phyloP scores from a whole-genome alignment of 2,329 filamentous ascomycete species.

The Aureobasidium sp. region DNA sequence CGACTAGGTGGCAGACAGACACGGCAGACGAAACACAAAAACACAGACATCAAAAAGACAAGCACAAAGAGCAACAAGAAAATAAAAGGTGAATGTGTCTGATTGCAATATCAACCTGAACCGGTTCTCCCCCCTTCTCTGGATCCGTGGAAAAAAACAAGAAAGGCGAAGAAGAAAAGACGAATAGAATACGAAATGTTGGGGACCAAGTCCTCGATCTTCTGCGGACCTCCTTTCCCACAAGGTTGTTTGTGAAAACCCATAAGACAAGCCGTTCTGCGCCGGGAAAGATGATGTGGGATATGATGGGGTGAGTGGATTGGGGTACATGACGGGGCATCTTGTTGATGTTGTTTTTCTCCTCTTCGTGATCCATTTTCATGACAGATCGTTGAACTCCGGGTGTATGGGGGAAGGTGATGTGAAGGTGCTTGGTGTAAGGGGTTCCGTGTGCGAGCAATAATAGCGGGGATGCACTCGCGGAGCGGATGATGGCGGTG shows the following conservation, averaged over 20 bases:
- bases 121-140: not conserved
- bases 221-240: constrained; percentile 4
- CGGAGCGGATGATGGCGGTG: not conserved
- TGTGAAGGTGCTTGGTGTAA: not conserved
- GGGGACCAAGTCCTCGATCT: constrained; percentile 6
- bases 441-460: not conserved
- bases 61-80: not conserved
- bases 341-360: not conserved
- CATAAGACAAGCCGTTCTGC: constrained; percentile 4
- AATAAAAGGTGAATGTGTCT: not conserved
- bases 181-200: constrained; percentile 9
- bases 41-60: not conserved
- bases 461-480: not conserved
- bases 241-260: not conserved
- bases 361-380: constrained; percentile 8
- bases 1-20: no score
- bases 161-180: not conserved
- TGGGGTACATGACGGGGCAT: constrained; percentile 8
- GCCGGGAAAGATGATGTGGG: not conserved
- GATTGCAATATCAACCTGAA: not conserved
- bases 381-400: not conserved
- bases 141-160: not conserved
- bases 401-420: not conserved
- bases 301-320: not conserved
- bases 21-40: not conserved